Evolutionary conservation across 2,329 filamentous ascomycete genomes (phyloP).

Genomic region (Penicillium vulpinum): DNA sequence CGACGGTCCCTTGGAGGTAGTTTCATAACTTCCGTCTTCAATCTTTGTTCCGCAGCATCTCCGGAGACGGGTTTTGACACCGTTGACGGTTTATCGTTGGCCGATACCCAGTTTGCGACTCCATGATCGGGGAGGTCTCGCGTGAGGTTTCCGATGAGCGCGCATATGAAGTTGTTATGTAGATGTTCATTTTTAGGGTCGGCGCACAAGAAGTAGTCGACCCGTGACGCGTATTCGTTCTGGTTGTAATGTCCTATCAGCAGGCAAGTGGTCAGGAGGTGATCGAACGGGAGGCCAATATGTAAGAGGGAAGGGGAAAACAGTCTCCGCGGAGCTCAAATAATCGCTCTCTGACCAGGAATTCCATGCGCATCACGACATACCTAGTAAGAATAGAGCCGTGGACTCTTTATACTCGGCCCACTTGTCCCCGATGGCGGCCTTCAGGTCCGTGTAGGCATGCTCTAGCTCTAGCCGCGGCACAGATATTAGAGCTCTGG

Average conservation of each 20-base stretch:
- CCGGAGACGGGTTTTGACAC: constrained; percentile 55
- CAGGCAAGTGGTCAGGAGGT: constrained; percentile 18
- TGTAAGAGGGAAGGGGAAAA: not conserved
- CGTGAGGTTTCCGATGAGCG: constrained; percentile 59
- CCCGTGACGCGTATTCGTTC: constrained; percentile 58
- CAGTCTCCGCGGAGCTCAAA: not conserved
- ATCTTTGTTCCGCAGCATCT: constrained; percentile 62
- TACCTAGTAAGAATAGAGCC: constrained; percentile 59
- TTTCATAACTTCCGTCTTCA: constrained; percentile 66
- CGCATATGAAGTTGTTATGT: constrained; percentile 62
- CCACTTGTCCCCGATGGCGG: constrained; percentile 61
- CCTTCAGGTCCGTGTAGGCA: constrained; percentile 62
- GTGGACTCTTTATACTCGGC: constrained; percentile 60
- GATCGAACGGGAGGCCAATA: constrained; percentile 15
- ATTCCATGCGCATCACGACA: constrained; percentile 13
- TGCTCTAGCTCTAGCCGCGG: constrained; percentile 65
- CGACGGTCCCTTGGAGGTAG: constrained; percentile 60
- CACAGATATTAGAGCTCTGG: constrained; percentile 53
- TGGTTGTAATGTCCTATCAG: constrained; percentile 59
- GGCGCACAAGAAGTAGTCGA: constrained; percentile 56
- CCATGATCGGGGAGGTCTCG: constrained; percentile 63
- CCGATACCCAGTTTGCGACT: constrained; percentile 64
- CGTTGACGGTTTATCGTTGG: constrained; percentile 55
- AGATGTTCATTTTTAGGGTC: constrained; percentile 57
- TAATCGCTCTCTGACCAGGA: not conserved